phyloP scores from a whole-genome alignment of 2,329 filamentous ascomycete genomes.

The Hymenoscyphus scutula region DNA sequence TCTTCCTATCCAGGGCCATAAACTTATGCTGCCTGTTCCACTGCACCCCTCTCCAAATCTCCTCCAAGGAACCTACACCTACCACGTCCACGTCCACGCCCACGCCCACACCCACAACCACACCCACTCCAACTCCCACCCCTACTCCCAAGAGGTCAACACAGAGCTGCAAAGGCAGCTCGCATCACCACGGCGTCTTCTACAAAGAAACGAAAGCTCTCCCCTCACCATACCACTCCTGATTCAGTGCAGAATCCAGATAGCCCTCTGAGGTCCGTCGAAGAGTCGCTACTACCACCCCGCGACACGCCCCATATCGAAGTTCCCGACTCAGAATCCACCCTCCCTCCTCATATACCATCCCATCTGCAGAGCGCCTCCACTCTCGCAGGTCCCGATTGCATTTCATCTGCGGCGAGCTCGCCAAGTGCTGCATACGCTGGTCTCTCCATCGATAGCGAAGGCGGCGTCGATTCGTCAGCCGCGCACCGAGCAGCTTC shows the following conservation, averaged over 20 bases:
- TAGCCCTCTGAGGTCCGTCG: conserved; percentile 33
- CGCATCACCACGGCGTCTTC: conserved; percentile 67
- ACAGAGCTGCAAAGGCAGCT: conserved; percentile 53
- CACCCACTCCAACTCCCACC: conserved; percentile 13
- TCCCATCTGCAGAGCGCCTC: conserved; percentile 44
- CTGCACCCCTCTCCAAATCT: not conserved
- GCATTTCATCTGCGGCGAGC: conserved; percentile 55
- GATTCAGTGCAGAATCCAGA: conserved; percentile 29
- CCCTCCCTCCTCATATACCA: conserved; percentile 49
- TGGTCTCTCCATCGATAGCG: conserved; percentile 55
- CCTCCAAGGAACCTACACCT: conserved; percentile 22
- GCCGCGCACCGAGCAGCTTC: conserved; percentile 36
- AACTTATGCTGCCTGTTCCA: not conserved
- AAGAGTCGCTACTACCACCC: conserved; percentile 46
- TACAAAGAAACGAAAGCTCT: conserved; percentile 71
- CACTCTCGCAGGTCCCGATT: conserved; percentile 47
- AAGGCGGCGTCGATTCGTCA: conserved; percentile 43
- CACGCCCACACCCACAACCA: conserved; percentile 4
- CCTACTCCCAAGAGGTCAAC: conserved; percentile 8
- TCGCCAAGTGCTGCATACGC: conserved; percentile 58
- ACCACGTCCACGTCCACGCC: conserved; percentile 15
- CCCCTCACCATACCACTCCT: conserved; percentile 35
- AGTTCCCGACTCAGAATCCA: conserved; percentile 30
- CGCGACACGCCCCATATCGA: conserved; percentile 42
- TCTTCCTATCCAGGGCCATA: not conserved